Evolutionary conservation across 495 filamentous ascomycete species (phyloP).

Genomic region (Massariosphaeria phaeospora): DNA sequence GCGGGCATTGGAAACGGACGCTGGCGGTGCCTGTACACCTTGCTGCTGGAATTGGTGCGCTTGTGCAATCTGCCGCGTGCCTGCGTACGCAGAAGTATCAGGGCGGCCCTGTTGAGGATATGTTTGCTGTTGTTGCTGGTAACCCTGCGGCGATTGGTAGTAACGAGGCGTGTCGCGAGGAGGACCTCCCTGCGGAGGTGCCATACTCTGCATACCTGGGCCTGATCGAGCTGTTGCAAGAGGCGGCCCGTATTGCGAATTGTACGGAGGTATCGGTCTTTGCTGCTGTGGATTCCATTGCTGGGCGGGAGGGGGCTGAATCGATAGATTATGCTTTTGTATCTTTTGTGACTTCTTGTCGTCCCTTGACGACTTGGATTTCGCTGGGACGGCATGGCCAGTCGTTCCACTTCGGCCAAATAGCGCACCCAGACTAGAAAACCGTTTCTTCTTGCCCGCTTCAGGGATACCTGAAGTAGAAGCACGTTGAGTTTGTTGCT

Average conservation of each 20-base stretch:
- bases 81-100: constrained; percentile 19
- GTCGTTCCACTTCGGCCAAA: constrained; percentile 30
- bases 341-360: constrained; percentile 30
- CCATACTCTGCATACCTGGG: constrained; percentile 15
- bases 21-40: no score
- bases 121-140: background rate
- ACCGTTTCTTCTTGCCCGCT: constrained; percentile 47
- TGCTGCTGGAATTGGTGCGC: constrained; percentile 6
- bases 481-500: constrained; percentile 10
- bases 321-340: constrained; percentile 13
- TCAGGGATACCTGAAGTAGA: constrained; percentile 24
- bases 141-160: constrained; percentile 2
- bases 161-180: constrained; percentile 14
- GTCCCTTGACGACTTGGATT: constrained; percentile 23
- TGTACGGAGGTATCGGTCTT: constrained; percentile 1
- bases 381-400: constrained; percentile 6
- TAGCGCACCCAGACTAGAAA: constrained; percentile 43
- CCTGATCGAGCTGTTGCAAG: constrained; percentile 1
- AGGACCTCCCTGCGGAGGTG: constrained; percentile 3
- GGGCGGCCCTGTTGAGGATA: background rate
- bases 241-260: constrained; percentile 13
- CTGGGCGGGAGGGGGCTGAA: constrained; percentile 4
- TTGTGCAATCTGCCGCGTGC: constrained; percentile 20
- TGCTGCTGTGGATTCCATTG: constrained; percentile 21
- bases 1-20: no score